Base-by-base conservation (phyloP, 1,284 basidiomycete genomes). In the Trametes hirsuta region DNA sequence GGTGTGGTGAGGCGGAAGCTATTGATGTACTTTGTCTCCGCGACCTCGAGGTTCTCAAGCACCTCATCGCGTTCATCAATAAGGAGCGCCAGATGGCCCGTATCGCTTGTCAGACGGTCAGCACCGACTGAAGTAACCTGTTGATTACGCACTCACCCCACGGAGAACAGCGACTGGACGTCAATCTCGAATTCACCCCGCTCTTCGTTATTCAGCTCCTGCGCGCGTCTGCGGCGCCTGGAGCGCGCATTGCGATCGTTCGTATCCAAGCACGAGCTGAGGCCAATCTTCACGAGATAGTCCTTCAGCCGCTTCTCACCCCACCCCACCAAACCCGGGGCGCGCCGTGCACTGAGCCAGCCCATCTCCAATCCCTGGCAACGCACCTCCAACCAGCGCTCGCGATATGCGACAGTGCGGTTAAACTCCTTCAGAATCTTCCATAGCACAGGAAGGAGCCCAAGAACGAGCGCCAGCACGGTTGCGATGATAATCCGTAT, bases 21-120 rank as follows among this genome's bases (percentile, higher is more conserved):
- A 52, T 79, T 78, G 65, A 94, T 91, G 69, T 93, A 93, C 67
- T 81, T 82, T 6, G 88, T 84, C 75, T 93, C 91, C 2, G 90
- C 88, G 50, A 87, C 82, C 75, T 94, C 91, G 8, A 94, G 80
- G 60, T 88, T 84, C 63, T 91, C 84, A 22, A 94, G 75, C 21
- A 92, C 85, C 66, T 83, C 80, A 61, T 90, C 88, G 24, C 92
- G 81, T 71, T 92, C 85, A 30, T 84, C 81, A 45, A 93, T 88
- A 24, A 93, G 80, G 2, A 83, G 66, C 0, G 84, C 83, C n/a
- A 93, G 76, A 2, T 77, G 77, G 12, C 81, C 79, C 0, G 88
- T 91, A 68, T 92, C 87, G 24, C 90, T 93, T 65, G 14, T 18
- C 4, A 0, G 3, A 3, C 1, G n/a, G 25, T 51, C 24, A 40